Conservation (phyloP, 768 basidiomycete species). For the Lactarius sp. region DNA sequence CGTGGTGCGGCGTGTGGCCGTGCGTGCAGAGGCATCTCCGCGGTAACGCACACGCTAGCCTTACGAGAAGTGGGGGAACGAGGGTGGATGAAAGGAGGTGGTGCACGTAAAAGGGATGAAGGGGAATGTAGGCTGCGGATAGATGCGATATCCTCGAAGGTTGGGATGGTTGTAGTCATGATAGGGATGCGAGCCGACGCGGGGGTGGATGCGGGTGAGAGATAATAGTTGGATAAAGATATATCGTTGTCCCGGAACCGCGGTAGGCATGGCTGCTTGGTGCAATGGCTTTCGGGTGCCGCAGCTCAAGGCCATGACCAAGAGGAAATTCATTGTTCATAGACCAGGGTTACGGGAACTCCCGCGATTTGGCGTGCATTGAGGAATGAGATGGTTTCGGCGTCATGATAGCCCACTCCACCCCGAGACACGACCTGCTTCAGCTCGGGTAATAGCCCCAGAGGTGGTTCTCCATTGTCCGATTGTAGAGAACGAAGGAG, state of each 20-base stretch:
- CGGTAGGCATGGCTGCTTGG: too few relatives aligned
- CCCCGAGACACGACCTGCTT: neutral
- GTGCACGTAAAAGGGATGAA: neutral
- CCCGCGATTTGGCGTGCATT: neutral
- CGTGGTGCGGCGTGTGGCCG: too few relatives aligned
- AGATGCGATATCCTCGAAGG: neutral
- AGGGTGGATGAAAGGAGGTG: neutral
- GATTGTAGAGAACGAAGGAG: neutral
- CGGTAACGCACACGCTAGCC: too few relatives aligned
- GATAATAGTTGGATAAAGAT: neutral
- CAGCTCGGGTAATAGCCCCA: neutral
- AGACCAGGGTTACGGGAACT: neutral
- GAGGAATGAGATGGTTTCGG: neutral
- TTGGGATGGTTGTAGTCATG: neutral
- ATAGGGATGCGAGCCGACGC: neutral
- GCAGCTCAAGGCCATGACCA: neutral
- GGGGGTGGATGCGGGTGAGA: neutral
- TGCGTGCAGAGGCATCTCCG: too few relatives aligned
- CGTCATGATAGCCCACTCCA: too few relatives aligned
- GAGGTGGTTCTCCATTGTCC: neutral
- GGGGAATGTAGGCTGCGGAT: neutral
- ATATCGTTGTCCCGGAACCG: too few relatives aligned
- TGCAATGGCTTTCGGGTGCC: too few relatives aligned
- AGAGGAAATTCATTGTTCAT: neutral
- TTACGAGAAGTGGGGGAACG: too few relatives aligned